Base-by-base conservation (phyloP, 352 stramenopile genomes). In the Globisporangium polare region DNA sequence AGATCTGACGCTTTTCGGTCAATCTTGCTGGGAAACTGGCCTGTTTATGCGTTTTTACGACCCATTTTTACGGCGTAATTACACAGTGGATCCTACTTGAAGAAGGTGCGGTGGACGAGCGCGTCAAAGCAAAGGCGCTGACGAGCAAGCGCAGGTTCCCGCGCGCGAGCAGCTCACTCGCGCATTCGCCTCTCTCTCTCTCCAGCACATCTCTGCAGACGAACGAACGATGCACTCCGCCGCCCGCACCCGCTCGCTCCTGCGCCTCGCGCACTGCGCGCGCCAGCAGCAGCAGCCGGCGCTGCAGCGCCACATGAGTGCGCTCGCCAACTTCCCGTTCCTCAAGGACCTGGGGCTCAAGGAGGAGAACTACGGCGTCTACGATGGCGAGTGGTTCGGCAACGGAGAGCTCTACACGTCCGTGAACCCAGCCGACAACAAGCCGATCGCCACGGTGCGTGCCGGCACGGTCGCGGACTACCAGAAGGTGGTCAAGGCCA, bases 351-450 rank as follows among this genome's bases (percentile, higher is more conserved):
- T 96, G 33, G 88, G 86, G 6, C 76, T 96, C 26, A 69, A 80
- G 62, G 82, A 92, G 56, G 82, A 93, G 53, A 96, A 96, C 72
- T 69, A 77, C 58, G 88, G 88, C 49, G 86, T 95, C 41, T 96
- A 92, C 74, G 78, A 88, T 62, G 88, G 88, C 60, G 65, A 90
- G 67, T 97, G 90, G 90, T 90, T 94, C 50, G 90, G 80, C 60
- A 94, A 77, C 56, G 88, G 88, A 24, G 72, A 79, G 7, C 76
- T 91, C 39, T 89, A 89, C 78, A 94, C 80, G 55, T 92, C 82
- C 5, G 75, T 96, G 39, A 96, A 80, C 71, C 91, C 91, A 0
- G 78, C 86, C 45, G 90, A 93, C 52, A 87, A 88, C 51, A 78
- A 92, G 63, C 42, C 78, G 1, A 96, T 97, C 52, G 89, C 84